Evolutionary conservation across 768 basidiomycete genomes (phyloP).

Genomic region (Suillus weaverae): DNA sequence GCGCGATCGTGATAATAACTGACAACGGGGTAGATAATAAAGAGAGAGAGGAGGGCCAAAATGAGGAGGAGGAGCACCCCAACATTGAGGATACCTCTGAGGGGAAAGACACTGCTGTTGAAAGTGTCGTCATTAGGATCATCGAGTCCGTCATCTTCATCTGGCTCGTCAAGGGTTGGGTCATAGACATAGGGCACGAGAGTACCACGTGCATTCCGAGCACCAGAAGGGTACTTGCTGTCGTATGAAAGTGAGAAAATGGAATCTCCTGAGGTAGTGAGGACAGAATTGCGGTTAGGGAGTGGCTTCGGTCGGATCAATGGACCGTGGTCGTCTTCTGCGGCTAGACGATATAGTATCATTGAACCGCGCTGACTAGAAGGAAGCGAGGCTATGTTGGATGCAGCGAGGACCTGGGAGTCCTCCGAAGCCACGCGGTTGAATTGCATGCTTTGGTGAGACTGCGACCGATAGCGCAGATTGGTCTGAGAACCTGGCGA

Average conservation of each 20-base stretch:
- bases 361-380: constrained; percentile 52
- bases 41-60: constrained; percentile 63
- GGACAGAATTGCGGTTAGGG: constrained; percentile 40
- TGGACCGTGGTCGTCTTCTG: constrained; percentile 33
- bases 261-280: constrained; percentile 56
- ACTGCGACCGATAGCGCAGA: constrained; percentile 38
- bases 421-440: constrained; percentile 47
- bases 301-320: constrained; percentile 34
- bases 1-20: constrained; percentile 45
- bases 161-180: constrained; percentile 56
- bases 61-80: constrained; percentile 65
- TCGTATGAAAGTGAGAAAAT: constrained; percentile 48
- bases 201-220: constrained; percentile 28
- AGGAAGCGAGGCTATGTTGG: constrained; percentile 19
- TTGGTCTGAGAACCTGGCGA: constrained; percentile 12
- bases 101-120: constrained; percentile 27
- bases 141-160: constrained; percentile 79
- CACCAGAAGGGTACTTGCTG: constrained; percentile 64
- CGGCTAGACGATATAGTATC: constrained; percentile 62
- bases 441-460: constrained; percentile 42
- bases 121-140: constrained; percentile 45
- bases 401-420: constrained; percentile 39
- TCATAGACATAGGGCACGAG: constrained; percentile 74
- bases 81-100: constrained; percentile 67
- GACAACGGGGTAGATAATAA: constrained; percentile 81